phyloP scores from a whole-genome alignment of 108 stramenopile genomes.

The Skeletonema menzelii region DNA sequence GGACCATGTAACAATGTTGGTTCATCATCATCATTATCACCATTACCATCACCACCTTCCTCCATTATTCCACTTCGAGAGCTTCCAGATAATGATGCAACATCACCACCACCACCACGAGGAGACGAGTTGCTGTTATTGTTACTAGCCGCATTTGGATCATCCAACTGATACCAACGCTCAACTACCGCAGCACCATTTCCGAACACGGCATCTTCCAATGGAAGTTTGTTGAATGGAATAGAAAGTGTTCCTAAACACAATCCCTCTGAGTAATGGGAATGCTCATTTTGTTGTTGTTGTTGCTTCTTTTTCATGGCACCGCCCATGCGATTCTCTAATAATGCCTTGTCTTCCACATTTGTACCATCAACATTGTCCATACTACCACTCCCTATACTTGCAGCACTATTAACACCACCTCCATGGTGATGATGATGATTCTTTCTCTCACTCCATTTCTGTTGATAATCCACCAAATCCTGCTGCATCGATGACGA shows the following conservation, averaged over 20 bases:
- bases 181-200: constrained; percentile 55
- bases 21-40: background rate
- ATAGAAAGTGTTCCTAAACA: constrained; percentile 67
- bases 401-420: background rate
- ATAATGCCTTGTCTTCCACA: background rate
- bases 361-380: background rate
- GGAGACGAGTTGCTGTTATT: too few relatives aligned
- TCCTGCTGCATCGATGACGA: constrained; percentile 2
- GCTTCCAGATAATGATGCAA: too few relatives aligned
- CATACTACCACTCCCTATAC: background rate
- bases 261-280: constrained; percentile 35
- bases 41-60: constrained; percentile 1
- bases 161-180: constrained; percentile 72
- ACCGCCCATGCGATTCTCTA: too few relatives aligned
- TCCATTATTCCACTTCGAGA: background rate
- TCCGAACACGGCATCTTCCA: constrained; percentile 45
- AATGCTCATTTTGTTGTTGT: background rate
- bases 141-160: constrained; percentile 7
- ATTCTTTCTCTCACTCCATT: constrained; percentile 13
- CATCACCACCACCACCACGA: too few relatives aligned
- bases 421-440: too few relatives aligned
- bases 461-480: constrained; percentile 23
- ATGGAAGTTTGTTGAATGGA: constrained; percentile 63
- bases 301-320: background rate
- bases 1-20: constrained; percentile 30